phyloP scores from a whole-genome alignment of 257 asterid genomes.

The Plantago major region DNA sequence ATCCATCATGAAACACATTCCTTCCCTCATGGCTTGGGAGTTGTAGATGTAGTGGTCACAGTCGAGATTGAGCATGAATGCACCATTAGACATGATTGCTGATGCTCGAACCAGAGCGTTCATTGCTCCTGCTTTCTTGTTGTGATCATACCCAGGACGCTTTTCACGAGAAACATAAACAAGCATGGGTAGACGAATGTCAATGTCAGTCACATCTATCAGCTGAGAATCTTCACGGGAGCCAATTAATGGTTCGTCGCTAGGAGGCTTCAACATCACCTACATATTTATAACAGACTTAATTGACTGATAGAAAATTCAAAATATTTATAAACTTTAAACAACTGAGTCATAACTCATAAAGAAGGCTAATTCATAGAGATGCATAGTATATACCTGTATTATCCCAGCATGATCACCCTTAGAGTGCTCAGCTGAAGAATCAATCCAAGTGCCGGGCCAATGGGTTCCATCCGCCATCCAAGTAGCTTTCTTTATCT shows the following conservation, averaged over 20 bases:
- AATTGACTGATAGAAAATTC: neutral
- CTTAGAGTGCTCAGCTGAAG: conserved; percentile 52
- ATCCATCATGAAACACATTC: conserved; percentile 86
- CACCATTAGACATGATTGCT: conserved; percentile 76
- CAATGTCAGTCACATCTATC: conserved; percentile 49
- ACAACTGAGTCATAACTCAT: neutral
- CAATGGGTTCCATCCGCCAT: conserved; percentile 87
- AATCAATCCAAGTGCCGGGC: conserved; percentile 74
- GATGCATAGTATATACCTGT: conserved; percentile 34
- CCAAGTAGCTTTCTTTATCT: conserved; percentile 70
- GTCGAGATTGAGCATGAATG: conserved; percentile 74
- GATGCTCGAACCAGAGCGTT: conserved; percentile 80
- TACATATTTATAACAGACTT: conserved; percentile 22
- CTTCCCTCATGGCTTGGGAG: conserved; percentile 73
- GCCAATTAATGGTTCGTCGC: conserved; percentile 66
- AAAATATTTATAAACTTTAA: neutral
- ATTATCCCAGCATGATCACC: conserved; percentile 84
- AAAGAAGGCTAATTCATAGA: neutral
- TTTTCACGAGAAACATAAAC: conserved; percentile 80
- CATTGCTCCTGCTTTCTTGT: conserved; percentile 86
- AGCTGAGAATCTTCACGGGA: conserved; percentile 36
- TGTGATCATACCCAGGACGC: conserved; percentile 79
- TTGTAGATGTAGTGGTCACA: conserved; percentile 72
- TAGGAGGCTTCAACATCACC: conserved; percentile 85
- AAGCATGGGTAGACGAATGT: conserved; percentile 75